These are phyloP conservation scores for Aspergillus eucalypticola DNA, from an alignment of 2,329 filamentous ascomycete genomes.

Conservation along the genomic window DNA sequence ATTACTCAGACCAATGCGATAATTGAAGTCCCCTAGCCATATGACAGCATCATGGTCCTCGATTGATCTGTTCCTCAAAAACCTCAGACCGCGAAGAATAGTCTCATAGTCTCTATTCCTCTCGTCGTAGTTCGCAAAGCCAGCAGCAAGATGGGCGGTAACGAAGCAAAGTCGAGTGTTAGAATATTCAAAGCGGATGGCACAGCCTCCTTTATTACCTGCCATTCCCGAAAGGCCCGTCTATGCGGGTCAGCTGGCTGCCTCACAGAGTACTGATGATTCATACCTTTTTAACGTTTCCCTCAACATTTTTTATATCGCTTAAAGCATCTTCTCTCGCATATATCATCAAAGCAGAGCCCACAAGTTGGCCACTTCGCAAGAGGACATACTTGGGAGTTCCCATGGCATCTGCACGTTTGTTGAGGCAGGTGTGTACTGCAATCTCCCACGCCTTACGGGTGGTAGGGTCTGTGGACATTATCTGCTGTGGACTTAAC, in stretches of 20 bases:
- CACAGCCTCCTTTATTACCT: constrained; percentile 96
- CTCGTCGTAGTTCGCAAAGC: constrained; percentile 96
- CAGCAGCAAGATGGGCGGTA: constrained; percentile 92
- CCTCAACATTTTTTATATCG: constrained; percentile 94
- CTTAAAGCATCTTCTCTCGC: constrained; percentile 75
- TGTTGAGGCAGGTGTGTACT: constrained; percentile 76
- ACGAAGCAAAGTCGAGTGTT: constrained; percentile 93
- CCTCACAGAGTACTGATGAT: not conserved
- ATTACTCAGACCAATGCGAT: constrained; percentile 82
- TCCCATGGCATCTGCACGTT: constrained; percentile 63
- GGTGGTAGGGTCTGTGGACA: constrained; percentile 90
- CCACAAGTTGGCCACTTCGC: constrained; percentile 89
- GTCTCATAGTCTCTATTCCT: constrained; percentile 90
- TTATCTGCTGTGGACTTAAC: constrained; percentile 94
- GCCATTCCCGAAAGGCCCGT: constrained; percentile 94
- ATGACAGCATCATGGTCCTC: constrained; percentile 89
- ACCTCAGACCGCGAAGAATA: constrained; percentile 82
- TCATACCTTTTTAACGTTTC: constrained; percentile 79
- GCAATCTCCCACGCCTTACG: constrained; percentile 84
- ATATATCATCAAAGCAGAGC: constrained; percentile 88
- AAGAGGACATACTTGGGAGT: constrained; percentile 84
- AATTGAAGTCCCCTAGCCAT: constrained; percentile 98
- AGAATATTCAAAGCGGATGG: constrained; percentile 91
- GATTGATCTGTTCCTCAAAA: constrained; percentile 87
- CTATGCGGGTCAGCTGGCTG: constrained; percentile 24